Conservation (phyloP, 768 basidiomycete species). For the Kwoniella dejecticola region DNA sequence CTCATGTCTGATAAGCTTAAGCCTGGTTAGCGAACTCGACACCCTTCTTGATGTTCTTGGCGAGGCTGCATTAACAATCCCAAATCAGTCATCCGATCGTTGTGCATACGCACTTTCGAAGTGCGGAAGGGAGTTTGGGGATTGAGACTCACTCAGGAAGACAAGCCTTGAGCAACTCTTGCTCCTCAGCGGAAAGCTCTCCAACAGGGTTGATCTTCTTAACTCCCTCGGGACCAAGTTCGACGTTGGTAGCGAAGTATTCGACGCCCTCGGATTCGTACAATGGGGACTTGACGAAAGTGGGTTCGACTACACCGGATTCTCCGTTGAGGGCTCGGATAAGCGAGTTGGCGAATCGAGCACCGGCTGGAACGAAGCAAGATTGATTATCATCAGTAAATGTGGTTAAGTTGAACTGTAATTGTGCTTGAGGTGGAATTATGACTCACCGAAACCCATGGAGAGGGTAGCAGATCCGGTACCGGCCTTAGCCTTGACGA, state of each 20-base stretch:
- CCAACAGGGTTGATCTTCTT: constrained; percentile 81
- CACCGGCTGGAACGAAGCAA: constrained; percentile 63
- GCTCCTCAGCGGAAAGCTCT: constrained; percentile 69
- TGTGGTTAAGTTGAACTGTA: not conserved
- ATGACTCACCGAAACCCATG: constrained; percentile 69
- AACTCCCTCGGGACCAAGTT: constrained; percentile 82
- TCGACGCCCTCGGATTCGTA: constrained; percentile 73
- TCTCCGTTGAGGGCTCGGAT: constrained; percentile 83
- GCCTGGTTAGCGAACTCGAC: constrained; percentile 54
- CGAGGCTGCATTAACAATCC: constrained; percentile 59
- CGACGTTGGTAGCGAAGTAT: constrained; percentile 85
- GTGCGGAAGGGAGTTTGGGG: not conserved
- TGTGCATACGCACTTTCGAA: not conserved
- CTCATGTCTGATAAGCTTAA: constrained; percentile 7
- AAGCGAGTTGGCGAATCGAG: constrained; percentile 80
- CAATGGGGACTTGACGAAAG: constrained; percentile 72
- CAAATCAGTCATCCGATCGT: not conserved
- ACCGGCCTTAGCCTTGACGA: constrained; percentile 95
- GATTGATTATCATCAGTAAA: not conserved
- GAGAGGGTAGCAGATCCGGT: constrained; percentile 94
- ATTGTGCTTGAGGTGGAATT: no score
- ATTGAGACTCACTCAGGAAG: constrained; percentile 65
- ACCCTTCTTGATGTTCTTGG: constrained; percentile 98
- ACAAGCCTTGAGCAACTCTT: constrained; percentile 73
- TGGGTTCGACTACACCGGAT: constrained; percentile 80